These are phyloP conservation scores for Uncinocarpus reesii DNA, from an alignment of 2,329 filamentous ascomycete genomes.

Conservation along the genomic window DNA sequence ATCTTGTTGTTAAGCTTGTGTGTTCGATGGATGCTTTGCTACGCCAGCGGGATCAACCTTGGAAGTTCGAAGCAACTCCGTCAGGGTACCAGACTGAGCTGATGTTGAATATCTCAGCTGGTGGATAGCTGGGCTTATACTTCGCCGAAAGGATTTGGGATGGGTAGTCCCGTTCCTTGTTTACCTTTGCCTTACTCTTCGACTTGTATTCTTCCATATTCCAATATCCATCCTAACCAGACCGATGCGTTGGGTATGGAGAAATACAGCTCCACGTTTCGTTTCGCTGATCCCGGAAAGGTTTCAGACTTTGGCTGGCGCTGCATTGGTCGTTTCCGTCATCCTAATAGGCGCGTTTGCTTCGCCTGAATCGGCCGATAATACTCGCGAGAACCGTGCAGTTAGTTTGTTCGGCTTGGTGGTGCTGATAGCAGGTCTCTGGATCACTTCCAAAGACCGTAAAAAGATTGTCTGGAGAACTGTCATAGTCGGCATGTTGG, in stretches of 20 bases:
- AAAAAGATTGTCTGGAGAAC: constrained; percentile 56
- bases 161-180: constrained; percentile 80
- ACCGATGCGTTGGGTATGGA: constrained; percentile 59
- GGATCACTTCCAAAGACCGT: constrained; percentile 59
- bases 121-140: constrained; percentile 66
- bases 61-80: not conserved
- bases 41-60: not conserved
- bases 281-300: constrained; percentile 56
- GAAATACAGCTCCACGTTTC: constrained; percentile 49
- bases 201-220: constrained; percentile 63
- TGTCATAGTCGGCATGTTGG: constrained; percentile 78
- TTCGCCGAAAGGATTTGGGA: constrained; percentile 62
- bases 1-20: not conserved
- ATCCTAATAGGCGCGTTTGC: constrained; percentile 71
- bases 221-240: constrained; percentile 56
- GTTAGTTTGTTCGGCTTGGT: constrained; percentile 68
- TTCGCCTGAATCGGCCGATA: constrained; percentile 59
- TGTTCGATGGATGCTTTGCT: not conserved
- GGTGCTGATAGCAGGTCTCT: constrained; percentile 60
- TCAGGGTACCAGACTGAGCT: no score
- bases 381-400: constrained; percentile 68
- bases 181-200: constrained; percentile 63
- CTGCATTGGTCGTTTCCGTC: constrained; percentile 53
- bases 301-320: constrained; percentile 54
- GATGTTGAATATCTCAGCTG: constrained; percentile 39